Percentiles rank a stretch among this genome's conserved stretches.
Conservation (phyloP, 164 flowering plant species). For the Dillenia turbinata region DNA sequence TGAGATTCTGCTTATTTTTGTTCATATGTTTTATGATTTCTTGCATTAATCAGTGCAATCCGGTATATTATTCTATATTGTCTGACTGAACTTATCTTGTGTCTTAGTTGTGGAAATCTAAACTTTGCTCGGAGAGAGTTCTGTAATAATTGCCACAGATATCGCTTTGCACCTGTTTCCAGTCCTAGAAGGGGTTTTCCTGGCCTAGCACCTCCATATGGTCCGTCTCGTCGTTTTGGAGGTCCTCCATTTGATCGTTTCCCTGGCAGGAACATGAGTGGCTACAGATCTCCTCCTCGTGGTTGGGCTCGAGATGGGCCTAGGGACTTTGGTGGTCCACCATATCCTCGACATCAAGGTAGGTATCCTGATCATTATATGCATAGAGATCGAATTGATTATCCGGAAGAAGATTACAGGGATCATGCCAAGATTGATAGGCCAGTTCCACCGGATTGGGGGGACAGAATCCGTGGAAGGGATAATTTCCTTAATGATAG, state of each 20-base stretch:
- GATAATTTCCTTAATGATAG: conserved; percentile 42
- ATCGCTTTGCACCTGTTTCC: conserved; percentile 41
- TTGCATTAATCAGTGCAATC: too few relatives aligned
- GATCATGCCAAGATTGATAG: conserved; percentile 57
- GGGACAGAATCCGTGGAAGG: conserved; percentile 48
- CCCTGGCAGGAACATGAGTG: conserved; percentile 55
- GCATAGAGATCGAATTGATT: conserved; percentile 46
- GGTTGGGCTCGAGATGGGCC: conserved; percentile 61
- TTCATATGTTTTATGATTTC: neutral
- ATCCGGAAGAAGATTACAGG: conserved; percentile 43
- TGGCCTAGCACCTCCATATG: conserved; percentile 45
- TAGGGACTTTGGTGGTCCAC: conserved; percentile 49
- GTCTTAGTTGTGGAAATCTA: conserved; percentile 67
- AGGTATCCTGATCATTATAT: conserved; percentile 57
- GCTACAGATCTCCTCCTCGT: conserved; percentile 78
- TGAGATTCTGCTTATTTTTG: neutral
- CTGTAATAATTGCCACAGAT: conserved; percentile 75
- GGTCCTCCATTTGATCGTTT: conserved; percentile 57
- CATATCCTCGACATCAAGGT: conserved; percentile 50
- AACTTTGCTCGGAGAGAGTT: conserved; percentile 82
- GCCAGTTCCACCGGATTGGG: conserved; percentile 48
- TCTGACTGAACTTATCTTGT: conserved; percentile 1
- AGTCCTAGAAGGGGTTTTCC: conserved; percentile 61
- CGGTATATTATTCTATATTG: neutral
- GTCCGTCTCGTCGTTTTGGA: conserved; percentile 46